Evolutionary conservation across 1,139 yeast genomes (phyloP).

Genomic region (Blastobotrys malaysiensis): DNA sequence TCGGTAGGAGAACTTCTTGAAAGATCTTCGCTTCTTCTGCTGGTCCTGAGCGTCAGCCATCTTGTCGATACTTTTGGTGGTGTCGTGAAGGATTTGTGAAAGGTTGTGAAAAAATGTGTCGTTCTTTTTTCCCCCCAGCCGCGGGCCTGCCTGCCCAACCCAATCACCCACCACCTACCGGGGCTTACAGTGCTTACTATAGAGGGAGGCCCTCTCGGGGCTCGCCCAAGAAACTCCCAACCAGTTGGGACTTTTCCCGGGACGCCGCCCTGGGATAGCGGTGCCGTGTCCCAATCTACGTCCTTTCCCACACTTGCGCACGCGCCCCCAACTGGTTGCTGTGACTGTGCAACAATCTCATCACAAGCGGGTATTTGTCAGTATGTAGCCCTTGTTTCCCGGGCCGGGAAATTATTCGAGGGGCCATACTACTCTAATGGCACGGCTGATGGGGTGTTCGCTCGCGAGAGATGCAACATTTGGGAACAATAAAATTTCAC

Average conservation of each 20-base stretch:
- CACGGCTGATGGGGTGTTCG: background rate
- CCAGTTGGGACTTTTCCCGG: background rate
- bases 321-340: background rate
- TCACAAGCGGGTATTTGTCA: slow-evolving; percentile 3
- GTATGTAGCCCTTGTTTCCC: too few species aligned
- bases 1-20: slow-evolving; percentile 97
- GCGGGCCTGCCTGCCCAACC: background rate
- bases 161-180: background rate
- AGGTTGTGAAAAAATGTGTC: background rate
- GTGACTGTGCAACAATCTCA: slow-evolving; percentile 6
- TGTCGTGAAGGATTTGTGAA: slow-evolving; percentile 3
- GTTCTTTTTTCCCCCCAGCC: background rate
- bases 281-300: slow-evolving; percentile 1
- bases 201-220: background rate
- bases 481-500: background rate
- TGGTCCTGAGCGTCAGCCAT: slow-evolving; percentile 17
- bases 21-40: slow-evolving; percentile 55
- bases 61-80: slow-evolving; percentile 5
- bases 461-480: background rate
- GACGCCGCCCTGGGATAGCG: background rate
- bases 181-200: too few species aligned
- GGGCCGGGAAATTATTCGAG: too few species aligned
- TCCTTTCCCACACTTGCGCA: background rate
- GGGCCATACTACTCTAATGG: too few species aligned
- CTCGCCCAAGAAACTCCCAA: background rate